A percentile compares a stretch with the other conserved stretches of the same genome.
Evolutionary conservation across 805 yeast genomes (phyloP).

Genomic region (Pichia nanzhaoensis): DNA sequence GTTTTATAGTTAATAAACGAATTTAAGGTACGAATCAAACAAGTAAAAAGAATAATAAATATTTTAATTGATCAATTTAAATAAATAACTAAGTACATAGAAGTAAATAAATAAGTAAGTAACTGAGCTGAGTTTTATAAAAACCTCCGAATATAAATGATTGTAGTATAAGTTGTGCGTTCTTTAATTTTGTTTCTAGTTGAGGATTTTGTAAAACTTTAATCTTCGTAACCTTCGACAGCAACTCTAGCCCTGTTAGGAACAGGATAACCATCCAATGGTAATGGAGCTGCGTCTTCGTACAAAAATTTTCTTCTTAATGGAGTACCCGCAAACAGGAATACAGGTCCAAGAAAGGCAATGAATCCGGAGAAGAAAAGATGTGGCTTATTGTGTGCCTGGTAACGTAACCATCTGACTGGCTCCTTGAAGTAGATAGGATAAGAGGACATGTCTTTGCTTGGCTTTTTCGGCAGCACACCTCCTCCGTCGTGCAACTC

Average conservation of each 20-base stretch:
- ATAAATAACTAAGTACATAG: neutral
- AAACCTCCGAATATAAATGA: too few species aligned
- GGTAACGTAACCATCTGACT: conserved; percentile 63
- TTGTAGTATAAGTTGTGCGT: too few species aligned
- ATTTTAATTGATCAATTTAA: neutral
- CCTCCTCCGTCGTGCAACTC: neutral
- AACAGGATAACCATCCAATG: conserved; percentile 47
- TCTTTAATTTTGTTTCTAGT: too few species aligned
- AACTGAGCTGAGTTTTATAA: neutral
- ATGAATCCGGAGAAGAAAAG: conserved; percentile 56
- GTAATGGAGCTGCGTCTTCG: conserved; percentile 60
- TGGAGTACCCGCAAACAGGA: conserved; percentile 54
- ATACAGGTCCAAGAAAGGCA: conserved; percentile 62
- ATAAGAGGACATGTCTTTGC: conserved; percentile 25
- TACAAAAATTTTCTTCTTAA: conserved; percentile 63
- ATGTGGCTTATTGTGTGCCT: conserved; percentile 72
- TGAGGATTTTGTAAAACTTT: conserved; percentile 3
- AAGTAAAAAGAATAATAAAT: neutral
- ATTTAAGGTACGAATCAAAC: too few species aligned
- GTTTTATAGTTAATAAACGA: too few species aligned
- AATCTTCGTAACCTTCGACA: conserved; percentile 53
- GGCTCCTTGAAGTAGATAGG: conserved; percentile 60
- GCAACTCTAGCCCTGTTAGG: conserved; percentile 47
- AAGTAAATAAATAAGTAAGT: neutral
- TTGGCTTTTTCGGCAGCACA: neutral